A percentile compares a stretch with the other conserved stretches of the same genome.
Evolutionary conservation across 257 asterid species (phyloP).

Genomic region (Petunia axillaris): DNA sequence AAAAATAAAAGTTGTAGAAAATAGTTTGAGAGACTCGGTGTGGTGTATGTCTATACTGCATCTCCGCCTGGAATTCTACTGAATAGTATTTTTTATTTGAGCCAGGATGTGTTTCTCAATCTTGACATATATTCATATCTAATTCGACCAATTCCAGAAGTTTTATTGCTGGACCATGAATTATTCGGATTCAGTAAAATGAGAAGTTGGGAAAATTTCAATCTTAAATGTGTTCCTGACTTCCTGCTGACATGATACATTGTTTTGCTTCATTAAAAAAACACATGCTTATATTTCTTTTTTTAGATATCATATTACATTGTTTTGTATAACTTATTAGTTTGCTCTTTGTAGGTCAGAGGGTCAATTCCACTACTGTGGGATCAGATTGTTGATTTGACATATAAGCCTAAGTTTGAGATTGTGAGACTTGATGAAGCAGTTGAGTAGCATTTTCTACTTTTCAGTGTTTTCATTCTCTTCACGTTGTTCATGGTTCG

Average conservation of each 20-base stretch:
- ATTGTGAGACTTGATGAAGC: slow-evolving; percentile 62
- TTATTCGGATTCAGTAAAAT: slow-evolving; percentile 9
- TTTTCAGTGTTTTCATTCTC: slow-evolving; percentile 18
- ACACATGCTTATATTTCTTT: slow-evolving; percentile 5
- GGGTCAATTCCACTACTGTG: slow-evolving; percentile 95
- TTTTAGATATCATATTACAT: slow-evolving; percentile 22
- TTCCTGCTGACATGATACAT: slow-evolving; percentile 12
- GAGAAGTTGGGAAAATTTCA: slow-evolving; percentile 12
- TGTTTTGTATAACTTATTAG: slow-evolving; percentile 23
- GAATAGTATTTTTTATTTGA: background rate
- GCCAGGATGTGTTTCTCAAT: background rate
- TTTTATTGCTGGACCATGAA: background rate
- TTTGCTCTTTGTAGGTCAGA: slow-evolving; percentile 60
- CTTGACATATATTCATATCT: slow-evolving; percentile 7
- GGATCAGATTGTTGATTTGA: slow-evolving; percentile 97
- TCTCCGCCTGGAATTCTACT: background rate
- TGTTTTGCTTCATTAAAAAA: slow-evolving; percentile 3
- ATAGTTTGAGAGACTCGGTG: background rate
- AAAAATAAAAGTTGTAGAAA: slow-evolving; percentile 16
- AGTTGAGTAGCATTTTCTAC: slow-evolving; percentile 55
- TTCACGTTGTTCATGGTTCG: slow-evolving; percentile 18
- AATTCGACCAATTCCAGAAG: background rate
- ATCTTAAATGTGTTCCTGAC: slow-evolving; percentile 4
- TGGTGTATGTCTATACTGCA: background rate
- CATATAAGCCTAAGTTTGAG: slow-evolving; percentile 82